These are phyloP conservation scores for Zopfia rhizophila DNA, from an alignment of 2,329 filamentous ascomycete genomes.

Conservation along the genomic window DNA sequence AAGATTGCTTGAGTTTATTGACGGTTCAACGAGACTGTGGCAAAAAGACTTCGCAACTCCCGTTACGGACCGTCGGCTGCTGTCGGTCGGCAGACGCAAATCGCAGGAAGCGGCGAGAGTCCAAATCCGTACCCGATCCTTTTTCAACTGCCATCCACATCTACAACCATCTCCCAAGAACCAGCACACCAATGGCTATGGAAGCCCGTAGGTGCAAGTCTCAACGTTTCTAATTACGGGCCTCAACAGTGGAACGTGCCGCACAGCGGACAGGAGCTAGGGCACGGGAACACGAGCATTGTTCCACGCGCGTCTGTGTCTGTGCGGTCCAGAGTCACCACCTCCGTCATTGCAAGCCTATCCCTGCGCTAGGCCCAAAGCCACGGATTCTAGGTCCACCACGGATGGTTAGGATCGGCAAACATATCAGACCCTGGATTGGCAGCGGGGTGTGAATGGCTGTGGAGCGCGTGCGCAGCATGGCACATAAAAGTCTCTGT, in stretches of 20 bases:
- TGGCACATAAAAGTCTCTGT: constrained; percentile 38
- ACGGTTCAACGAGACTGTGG: constrained; percentile 14
- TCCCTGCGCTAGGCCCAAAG: constrained; percentile 18
- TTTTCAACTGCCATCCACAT: no score
- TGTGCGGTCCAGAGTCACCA: constrained; percentile 22
- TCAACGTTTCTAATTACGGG: no score
- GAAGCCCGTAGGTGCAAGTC: no score
- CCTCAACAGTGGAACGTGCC: no score
- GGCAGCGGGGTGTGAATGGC: constrained; percentile 10
- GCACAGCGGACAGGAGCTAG: no score
- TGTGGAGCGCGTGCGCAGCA: constrained; percentile 23
- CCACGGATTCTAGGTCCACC: constrained; percentile 27
- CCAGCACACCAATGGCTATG: no score
- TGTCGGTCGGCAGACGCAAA: constrained; percentile 22
- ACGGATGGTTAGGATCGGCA: constrained; percentile 31
- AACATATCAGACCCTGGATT: constrained; percentile 23
- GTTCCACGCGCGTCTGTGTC: constrained; percentile 6
- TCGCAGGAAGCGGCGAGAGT: constrained; percentile 16
- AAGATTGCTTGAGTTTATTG: no score
- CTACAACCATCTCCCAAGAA: no score
- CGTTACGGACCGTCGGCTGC: constrained; percentile 19
- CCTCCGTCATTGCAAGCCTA: no score
- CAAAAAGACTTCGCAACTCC: constrained; percentile 2
- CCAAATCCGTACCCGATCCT: constrained; percentile 11
- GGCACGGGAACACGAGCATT: no score